Percentiles rank a stretch among this genome's conserved stretches.
phyloP scores from a whole-genome alignment of 2,329 filamentous ascomycete species.

The Ophiostoma australiae region DNA sequence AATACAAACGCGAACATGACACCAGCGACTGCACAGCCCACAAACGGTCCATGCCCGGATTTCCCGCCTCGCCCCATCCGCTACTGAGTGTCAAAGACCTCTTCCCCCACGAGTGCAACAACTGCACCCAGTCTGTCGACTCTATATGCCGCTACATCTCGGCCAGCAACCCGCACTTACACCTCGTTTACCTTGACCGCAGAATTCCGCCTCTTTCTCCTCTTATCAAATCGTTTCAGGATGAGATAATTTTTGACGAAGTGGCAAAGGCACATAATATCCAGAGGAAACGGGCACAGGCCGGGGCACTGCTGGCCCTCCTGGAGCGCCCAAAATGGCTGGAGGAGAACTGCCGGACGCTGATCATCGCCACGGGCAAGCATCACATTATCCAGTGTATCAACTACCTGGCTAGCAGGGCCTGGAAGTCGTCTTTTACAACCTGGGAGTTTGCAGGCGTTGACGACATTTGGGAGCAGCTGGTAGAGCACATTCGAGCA shows the following conservation, averaged over 20 bases:
- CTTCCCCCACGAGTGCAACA: not conserved
- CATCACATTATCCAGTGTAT: not conserved
- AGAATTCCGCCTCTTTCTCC: not conserved
- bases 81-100: not conserved
- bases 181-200: not conserved
- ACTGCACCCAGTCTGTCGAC: not conserved
- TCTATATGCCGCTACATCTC: not conserved
- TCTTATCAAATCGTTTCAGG: not conserved
- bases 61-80: not conserved
- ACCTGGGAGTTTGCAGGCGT: not conserved
- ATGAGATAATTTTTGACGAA: not conserved
- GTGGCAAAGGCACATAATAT: not conserved
- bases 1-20: not conserved
- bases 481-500: conserved; percentile 8
- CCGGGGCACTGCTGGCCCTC: not conserved
- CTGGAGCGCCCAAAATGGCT: not conserved
- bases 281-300: not conserved
- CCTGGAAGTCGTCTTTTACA: not conserved
- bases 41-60: not conserved
- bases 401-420: not conserved
- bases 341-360: not conserved
- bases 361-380: not conserved
- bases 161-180: not conserved
- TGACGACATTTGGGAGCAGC: not conserved
- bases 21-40: not conserved